phyloP scores from a whole-genome alignment of 495 filamentous ascomycete genomes.

The Trichoderma orchidacearum region DNA sequence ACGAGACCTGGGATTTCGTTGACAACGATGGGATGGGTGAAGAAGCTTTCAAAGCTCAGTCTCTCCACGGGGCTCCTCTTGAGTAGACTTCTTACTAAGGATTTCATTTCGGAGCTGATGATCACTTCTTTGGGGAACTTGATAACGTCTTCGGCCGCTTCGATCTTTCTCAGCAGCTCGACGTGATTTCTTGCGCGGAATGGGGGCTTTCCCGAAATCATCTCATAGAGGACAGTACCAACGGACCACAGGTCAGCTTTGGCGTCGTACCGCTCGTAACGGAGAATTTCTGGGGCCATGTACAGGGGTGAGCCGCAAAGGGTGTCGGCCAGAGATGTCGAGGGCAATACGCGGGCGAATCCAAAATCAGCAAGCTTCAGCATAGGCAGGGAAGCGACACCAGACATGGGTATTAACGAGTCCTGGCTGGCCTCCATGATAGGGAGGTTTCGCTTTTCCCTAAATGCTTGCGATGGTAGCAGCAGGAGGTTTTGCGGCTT shows the following conservation, averaged over 20 bases:
- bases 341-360: slow-evolving; percentile 80
- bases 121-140: slow-evolving; percentile 61
- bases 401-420: slow-evolving; percentile 66
- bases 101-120: slow-evolving; percentile 66
- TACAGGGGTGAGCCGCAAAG: slow-evolving; percentile 96
- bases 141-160: slow-evolving; percentile 71
- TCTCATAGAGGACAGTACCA: slow-evolving; percentile 88
- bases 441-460: slow-evolving; percentile 25
- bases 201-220: slow-evolving; percentile 80
- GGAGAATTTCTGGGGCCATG: slow-evolving; percentile 96
- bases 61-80: slow-evolving; percentile 77
- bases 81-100: slow-evolving; percentile 63
- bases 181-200: slow-evolving; percentile 92
- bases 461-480: slow-evolving; percentile 63
- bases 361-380: slow-evolving; percentile 97
- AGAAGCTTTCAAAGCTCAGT: slow-evolving; percentile 72
- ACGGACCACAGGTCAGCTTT: slow-evolving; percentile 97
- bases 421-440: slow-evolving; percentile 53
- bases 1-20: slow-evolving; percentile 73
- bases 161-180: slow-evolving; percentile 82
- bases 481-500: slow-evolving; percentile 94
- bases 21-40: slow-evolving; percentile 56
- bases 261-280: slow-evolving; percentile 94
- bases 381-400: slow-evolving; percentile 80
- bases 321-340: slow-evolving; percentile 85